Evolutionary conservation across 1,284 basidiomycete genomes (phyloP), one percentile per base, ranked within the genome.

Genomic region (Microbotryum violaceum): DNA sequence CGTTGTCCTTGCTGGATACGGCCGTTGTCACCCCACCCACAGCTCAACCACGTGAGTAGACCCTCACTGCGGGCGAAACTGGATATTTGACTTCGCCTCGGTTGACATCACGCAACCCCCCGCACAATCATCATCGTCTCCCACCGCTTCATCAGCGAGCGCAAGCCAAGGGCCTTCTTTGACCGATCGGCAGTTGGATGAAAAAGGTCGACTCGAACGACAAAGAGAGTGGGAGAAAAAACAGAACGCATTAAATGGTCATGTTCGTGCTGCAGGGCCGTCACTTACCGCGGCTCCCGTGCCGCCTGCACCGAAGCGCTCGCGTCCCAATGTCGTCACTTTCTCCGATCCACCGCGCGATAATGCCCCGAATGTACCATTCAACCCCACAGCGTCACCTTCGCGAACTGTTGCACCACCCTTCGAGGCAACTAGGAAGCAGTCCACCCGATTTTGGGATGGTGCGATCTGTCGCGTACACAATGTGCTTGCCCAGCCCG

Each of bases 401-500:
- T 23, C 46, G 6, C 44, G 27, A 54, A 31, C 31, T 31, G 54
- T 37, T 37, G 9, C 46, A 42, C 20, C 47, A 50, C 14, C 5
- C 48, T 16, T 7, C 49, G 44, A 18, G 27, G 12, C 6, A 27
- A n/a, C 52, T 27, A 4, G 18, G 21, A 31, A 51, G 29, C 9
- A 9, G 8, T 10, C 37, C 4, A 27, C 47, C 27, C 57, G 65
- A 9, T 68, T 64, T 60, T 68, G 53, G 54, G 3, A 33, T 2
- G 67, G 67, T 7, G 31, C 57, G 16, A 50, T 68, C 48, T 54
- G 56, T 33, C 57, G 62, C 12, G 67, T 68, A 23, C 10, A 56
- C 7, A 61, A 60, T 54, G 14, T 6, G 4, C 45, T 21, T 21
- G 57, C 49, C 14, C 44, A 54, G 20, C 60, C 62, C 47, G 56